Percentiles rank a stretch among this genome's conserved stretches.
These are phyloP conservation scores for Irpex sp. DNA, from an alignment of 1,284 basidiomycete species.

Conservation along the genomic window DNA sequence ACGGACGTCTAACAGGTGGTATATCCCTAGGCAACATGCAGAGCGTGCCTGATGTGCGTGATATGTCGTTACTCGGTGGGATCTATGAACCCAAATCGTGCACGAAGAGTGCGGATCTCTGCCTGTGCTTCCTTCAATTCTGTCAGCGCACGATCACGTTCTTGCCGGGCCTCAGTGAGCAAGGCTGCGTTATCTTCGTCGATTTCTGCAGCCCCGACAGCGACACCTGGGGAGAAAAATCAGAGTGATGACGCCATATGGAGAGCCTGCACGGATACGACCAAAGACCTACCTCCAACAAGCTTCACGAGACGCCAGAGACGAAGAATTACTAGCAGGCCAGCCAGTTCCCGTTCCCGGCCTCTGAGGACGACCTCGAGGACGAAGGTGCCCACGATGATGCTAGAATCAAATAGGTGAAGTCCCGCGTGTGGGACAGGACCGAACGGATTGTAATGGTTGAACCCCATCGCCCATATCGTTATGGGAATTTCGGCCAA, in stretches of 20 bases:
- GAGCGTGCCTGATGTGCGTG: neutral
- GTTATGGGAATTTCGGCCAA: constrained; percentile 70
- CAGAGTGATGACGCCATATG: no score
- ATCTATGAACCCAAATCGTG: constrained; percentile 26
- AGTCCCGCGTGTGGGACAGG: constrained; percentile 48
- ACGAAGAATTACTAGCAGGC: constrained; percentile 67
- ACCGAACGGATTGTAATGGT: constrained; percentile 57
- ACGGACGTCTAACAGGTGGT: neutral
- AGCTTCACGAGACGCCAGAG: constrained; percentile 77
- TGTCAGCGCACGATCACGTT: constrained; percentile 39
- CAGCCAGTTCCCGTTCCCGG: constrained; percentile 63
- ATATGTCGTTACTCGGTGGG: neutral
- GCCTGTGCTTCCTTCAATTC: constrained; percentile 28
- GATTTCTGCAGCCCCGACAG: constrained; percentile 70
- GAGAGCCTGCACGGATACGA: no score
- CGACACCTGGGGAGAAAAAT: constrained; percentile 45
- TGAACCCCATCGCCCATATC: constrained; percentile 58
- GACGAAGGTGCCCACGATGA: constrained; percentile 69
- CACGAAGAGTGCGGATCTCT: constrained; percentile 37
- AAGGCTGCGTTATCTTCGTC: constrained; percentile 48
- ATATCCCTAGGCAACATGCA: no score
- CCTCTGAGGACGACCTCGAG: constrained; percentile 68
- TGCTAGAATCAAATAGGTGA: constrained; percentile 69
- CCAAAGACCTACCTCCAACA: constrained; percentile 71
- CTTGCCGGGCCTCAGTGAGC: constrained; percentile 42